Percentiles rank a stretch among this genome's conserved stretches.
These are phyloP conservation scores for Oidium heveae DNA, from an alignment of 2,329 filamentous ascomycete genomes.

Conservation along the genomic window DNA sequence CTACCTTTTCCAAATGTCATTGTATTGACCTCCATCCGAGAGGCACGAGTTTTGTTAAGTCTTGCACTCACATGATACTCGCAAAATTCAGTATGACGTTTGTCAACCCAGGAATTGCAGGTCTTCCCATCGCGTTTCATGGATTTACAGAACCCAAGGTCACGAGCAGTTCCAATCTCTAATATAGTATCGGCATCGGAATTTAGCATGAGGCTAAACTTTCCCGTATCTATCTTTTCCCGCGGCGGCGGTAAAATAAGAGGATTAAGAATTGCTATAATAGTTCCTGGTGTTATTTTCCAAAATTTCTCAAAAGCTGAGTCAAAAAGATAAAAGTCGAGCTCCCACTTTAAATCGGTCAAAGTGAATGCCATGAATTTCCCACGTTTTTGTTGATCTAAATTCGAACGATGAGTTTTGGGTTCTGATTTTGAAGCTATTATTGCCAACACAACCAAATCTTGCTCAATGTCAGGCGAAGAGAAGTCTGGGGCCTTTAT, in stretches of 20 bases:
- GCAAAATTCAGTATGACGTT: conserved; percentile 68
- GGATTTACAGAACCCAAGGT: conserved; percentile 71
- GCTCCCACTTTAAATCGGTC: conserved; percentile 68
- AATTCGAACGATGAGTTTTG: conserved; percentile 26
- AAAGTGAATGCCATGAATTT: conserved; percentile 88
- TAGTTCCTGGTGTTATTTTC: conserved; percentile 76
- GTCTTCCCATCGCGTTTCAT: conserved; percentile 60
- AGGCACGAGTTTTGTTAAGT: conserved; percentile 39
- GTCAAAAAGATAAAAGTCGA: conserved; percentile 82
- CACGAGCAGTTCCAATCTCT: conserved; percentile 62
- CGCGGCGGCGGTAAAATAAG: conserved; percentile 68
- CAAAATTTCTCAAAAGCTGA: conserved; percentile 80
- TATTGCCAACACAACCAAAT: conserved; percentile 73
- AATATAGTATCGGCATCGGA: conserved; percentile 73
- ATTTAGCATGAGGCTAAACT: conserved; percentile 65
- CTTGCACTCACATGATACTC: conserved; percentile 77
- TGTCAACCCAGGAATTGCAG: conserved; percentile 71
- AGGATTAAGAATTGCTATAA: conserved; percentile 81
- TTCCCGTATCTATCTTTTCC: conserved; percentile 49
- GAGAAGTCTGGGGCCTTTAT: conserved; percentile 68
- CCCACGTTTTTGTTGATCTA: conserved; percentile 25
- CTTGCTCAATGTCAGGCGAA: conserved; percentile 58
- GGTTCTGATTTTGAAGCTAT: conserved; percentile 76
- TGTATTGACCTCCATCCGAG: conserved; percentile 56
- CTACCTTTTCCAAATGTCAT: conserved; percentile 23